These are phyloP conservation scores for Solanum lycopersicoides DNA, from an alignment of 257 asterid species.

Conservation along the genomic window DNA sequence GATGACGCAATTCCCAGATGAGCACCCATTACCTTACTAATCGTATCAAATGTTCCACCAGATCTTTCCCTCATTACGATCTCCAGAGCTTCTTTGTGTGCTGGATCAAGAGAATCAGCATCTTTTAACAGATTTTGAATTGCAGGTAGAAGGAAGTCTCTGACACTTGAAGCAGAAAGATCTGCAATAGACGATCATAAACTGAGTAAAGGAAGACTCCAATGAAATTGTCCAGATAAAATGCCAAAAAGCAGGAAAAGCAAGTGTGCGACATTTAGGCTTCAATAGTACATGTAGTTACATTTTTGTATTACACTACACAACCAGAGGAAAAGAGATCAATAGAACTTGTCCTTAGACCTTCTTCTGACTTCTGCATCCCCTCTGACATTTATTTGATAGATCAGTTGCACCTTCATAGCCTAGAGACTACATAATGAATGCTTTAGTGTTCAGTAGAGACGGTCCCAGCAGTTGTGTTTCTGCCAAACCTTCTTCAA, in stretches of 20 bases:
- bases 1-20: constrained; percentile 83
- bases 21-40: constrained; percentile 93
- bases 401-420: neutral
- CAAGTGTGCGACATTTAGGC: neutral
- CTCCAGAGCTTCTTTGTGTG: constrained; percentile 98
- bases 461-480: neutral
- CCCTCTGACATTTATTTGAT: neutral
- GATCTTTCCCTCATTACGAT: constrained; percentile 84
- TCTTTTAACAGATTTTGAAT: constrained; percentile 86
- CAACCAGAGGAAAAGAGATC: neutral
- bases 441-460: neutral
- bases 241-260: neutral
- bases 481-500: neutral
- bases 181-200: constrained; percentile 31
- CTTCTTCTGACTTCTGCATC: neutral
- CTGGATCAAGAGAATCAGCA: constrained; percentile 90
- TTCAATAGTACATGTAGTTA: neutral
- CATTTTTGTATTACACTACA: neutral
- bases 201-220: neutral
- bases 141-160: constrained; percentile 79
- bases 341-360: neutral
- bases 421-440: neutral
- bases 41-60: constrained; percentile 72
- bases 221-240: neutral
- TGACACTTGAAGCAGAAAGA: constrained; percentile 61